phyloP scores from a whole-genome alignment of 257 asterid species.

The Lantana camara region DNA sequence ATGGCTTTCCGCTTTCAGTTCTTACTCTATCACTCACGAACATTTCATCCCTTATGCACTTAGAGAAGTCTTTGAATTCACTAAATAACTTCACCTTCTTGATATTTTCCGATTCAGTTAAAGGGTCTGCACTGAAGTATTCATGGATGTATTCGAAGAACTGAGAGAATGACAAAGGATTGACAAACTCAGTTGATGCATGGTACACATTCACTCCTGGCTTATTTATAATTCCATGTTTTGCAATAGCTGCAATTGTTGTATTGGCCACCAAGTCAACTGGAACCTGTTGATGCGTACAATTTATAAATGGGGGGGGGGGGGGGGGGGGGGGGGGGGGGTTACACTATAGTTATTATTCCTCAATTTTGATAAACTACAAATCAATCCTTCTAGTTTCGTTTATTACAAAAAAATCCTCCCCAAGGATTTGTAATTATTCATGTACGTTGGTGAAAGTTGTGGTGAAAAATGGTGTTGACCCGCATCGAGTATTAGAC shows the following conservation, averaged over 20 bases:
- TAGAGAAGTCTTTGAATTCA: constrained; percentile 31
- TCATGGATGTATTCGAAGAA: constrained; percentile 30
- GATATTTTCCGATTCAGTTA: background rate
- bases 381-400: too few relatives aligned
- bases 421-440: too few relatives aligned
- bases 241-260: constrained; percentile 48
- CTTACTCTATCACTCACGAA: background rate
- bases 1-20: background rate
- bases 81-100: constrained; percentile 22
- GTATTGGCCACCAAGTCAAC: constrained; percentile 47
- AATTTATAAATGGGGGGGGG: too few relatives aligned
- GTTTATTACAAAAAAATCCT: too few relatives aligned
- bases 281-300: too few relatives aligned
- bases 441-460: too few relatives aligned
- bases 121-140: constrained; percentile 28
- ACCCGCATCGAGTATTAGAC: too few relatives aligned
- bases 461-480: too few relatives aligned
- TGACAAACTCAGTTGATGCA: constrained; percentile 28
- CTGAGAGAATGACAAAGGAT: constrained; percentile 28
- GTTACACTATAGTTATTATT: too few relatives aligned
- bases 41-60: constrained; percentile 24
- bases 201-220: constrained; percentile 35
- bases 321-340: too few relatives aligned
- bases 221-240: constrained; percentile 31
- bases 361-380: too few relatives aligned